phyloP scores from a whole-genome alignment of 2,329 filamentous ascomycete genomes.

The Diaporthe vexans region DNA sequence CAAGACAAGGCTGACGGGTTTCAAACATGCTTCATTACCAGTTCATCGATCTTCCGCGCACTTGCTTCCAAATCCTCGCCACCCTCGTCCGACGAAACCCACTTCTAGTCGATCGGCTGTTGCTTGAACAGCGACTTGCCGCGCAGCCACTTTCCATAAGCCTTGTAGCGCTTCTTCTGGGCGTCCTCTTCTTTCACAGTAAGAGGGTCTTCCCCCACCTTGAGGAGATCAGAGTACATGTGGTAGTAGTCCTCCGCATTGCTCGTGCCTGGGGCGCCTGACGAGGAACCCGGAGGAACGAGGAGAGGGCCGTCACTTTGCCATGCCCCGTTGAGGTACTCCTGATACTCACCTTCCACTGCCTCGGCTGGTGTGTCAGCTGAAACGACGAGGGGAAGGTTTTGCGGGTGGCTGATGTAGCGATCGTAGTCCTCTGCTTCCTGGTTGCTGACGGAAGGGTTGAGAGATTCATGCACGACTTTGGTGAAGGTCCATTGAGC shows the following conservation, averaged over 20 bases:
- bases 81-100: slow-evolving; percentile 40
- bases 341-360: slow-evolving; percentile 78
- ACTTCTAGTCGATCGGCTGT: slow-evolving; percentile 71
- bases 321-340: slow-evolving; percentile 81
- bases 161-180: slow-evolving; percentile 95
- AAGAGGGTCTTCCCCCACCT: slow-evolving; percentile 84
- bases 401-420: slow-evolving; percentile 91
- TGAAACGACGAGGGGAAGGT: slow-evolving; percentile 85
- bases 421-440: slow-evolving; percentile 90
- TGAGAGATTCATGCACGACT: slow-evolving; percentile 86
- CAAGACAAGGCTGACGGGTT: neutral
- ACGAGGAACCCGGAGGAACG: slow-evolving; percentile 68
- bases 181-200: slow-evolving; percentile 90
- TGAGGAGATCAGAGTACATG: slow-evolving; percentile 83
- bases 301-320: slow-evolving; percentile 70
- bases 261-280: slow-evolving; percentile 53
- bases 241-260: slow-evolving; percentile 75
- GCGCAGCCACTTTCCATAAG: slow-evolving; percentile 93
- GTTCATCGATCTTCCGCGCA: slow-evolving; percentile 3
- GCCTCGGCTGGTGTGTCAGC: slow-evolving; percentile 71
- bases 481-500: slow-evolving; percentile 92
- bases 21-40: slow-evolving; percentile 32
- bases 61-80: slow-evolving; percentile 11
- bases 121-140: slow-evolving; percentile 98
- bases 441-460: slow-evolving; percentile 81